Conservation (phyloP, 202 grass and related monocot species). For the Dendrocalamus latiflorus region DNA sequence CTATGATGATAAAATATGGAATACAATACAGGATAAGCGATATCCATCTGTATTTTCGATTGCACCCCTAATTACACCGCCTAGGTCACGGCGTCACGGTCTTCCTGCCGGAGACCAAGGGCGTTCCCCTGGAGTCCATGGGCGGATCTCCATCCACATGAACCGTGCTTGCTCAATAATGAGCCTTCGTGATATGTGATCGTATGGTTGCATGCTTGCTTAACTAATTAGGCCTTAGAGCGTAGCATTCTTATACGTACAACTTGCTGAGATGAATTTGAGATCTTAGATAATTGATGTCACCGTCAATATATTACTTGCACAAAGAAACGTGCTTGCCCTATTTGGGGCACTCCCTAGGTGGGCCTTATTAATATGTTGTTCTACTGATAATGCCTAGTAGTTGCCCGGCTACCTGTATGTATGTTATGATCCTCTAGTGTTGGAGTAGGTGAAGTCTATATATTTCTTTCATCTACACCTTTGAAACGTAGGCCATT, state of each 20-base stretch:
- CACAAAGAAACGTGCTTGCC: not conserved
- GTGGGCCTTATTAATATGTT: too few species aligned
- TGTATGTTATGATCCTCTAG: too few species aligned
- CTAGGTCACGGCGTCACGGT: too few species aligned
- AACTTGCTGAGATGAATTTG: not conserved
- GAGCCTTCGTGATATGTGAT: not conserved
- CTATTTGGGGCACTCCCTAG: not conserved
- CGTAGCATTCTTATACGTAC: not conserved
- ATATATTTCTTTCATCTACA: not conserved
- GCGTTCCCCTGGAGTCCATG: too few species aligned
- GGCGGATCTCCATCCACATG: not conserved
- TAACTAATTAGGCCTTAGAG: not conserved
- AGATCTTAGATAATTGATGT: not conserved
- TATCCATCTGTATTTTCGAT: too few species aligned
- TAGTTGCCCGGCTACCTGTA: too few species aligned
- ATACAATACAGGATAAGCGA: too few species aligned
- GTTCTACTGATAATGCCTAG: too few species aligned
- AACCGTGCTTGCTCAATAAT: not conserved
- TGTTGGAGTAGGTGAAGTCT: not conserved
- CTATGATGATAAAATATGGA: too few species aligned
- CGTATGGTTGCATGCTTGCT: not conserved
- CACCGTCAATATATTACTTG: not conserved
- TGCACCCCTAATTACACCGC: too few species aligned
- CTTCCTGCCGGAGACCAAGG: too few species aligned
- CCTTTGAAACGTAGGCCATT: not conserved